Conservation (phyloP, 805 yeast genomes). For the Lipomyces starkeyi region DNA sequence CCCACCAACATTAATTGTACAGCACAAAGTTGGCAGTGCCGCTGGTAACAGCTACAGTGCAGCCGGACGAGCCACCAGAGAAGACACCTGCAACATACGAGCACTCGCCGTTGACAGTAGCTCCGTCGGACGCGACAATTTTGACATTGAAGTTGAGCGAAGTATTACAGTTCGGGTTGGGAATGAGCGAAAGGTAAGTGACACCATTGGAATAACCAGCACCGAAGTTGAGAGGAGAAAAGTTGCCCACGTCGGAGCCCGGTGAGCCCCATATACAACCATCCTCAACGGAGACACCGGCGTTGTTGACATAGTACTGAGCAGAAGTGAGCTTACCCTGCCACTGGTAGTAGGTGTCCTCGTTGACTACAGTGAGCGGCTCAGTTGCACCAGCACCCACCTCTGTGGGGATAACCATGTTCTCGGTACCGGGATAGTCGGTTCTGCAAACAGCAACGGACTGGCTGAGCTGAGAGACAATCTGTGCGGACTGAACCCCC, state of each 20-base stretch:
- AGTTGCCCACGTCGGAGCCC: conserved; percentile 88
- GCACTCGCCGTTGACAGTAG: conserved; percentile 74
- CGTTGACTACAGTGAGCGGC: conserved; percentile 81
- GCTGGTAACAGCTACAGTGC: conserved; percentile 86
- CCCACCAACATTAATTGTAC: conserved; percentile 47
- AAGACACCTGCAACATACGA: conserved; percentile 74
- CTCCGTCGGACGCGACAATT: conserved; percentile 74
- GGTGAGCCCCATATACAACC: conserved; percentile 94
- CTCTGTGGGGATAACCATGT: conserved; percentile 94
- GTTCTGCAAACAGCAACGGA: conserved; percentile 94
- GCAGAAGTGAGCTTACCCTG: conserved; percentile 80
- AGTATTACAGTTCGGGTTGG: conserved; percentile 76
- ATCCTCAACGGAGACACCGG: conserved; percentile 86
- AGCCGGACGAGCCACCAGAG: conserved; percentile 70
- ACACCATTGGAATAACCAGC: conserved; percentile 79
- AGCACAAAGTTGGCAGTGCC: conserved; percentile 87
- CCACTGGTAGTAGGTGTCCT: conserved; percentile 81
- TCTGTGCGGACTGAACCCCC: conserved; percentile 76
- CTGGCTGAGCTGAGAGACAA: conserved; percentile 65
- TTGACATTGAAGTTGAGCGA: conserved; percentile 76
- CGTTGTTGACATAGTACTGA: conserved; percentile 96
- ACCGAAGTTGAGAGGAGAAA: conserved; percentile 97
- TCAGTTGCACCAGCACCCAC: conserved; percentile 68
- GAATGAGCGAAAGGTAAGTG: conserved; percentile 79
- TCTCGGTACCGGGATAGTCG: conserved; percentile 99